These are phyloP conservation scores for Henckelia pumila DNA, from an alignment of 257 asterid species.

Conservation along the genomic window DNA sequence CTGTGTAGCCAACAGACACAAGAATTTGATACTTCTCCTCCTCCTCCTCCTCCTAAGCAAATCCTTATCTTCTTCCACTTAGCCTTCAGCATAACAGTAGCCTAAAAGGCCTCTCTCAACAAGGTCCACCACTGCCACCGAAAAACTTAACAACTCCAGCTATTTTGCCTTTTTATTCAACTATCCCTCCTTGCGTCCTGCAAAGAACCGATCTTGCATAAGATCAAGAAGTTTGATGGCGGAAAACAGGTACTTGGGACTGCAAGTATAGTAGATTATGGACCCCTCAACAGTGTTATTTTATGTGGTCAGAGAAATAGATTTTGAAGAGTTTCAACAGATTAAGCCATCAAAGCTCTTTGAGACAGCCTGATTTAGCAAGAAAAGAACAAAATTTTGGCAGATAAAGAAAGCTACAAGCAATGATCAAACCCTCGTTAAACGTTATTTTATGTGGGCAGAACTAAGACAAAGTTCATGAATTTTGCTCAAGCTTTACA, in stretches of 20 bases:
- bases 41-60: slow-evolving; percentile 27
- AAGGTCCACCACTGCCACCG: slow-evolving; percentile 32
- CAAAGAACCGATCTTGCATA: slow-evolving; percentile 24
- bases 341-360: slow-evolving; percentile 19
- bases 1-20: slow-evolving; percentile 84
- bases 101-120: slow-evolving; percentile 32
- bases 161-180: slow-evolving; percentile 35
- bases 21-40: slow-evolving; percentile 41
- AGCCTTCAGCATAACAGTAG: slow-evolving; percentile 72
- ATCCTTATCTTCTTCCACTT: slow-evolving; percentile 38
- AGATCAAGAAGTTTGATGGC: slow-evolving; percentile 29
- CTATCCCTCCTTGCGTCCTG: slow-evolving; percentile 36
- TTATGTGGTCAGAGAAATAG: slow-evolving; percentile 47
- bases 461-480: slow-evolving; percentile 35
- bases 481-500: slow-evolving; percentile 32
- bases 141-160: slow-evolving; percentile 37
- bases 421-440: slow-evolving; percentile 33
- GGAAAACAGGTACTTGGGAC: slow-evolving; percentile 18
- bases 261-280: slow-evolving; percentile 26
- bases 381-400: slow-evolving; percentile 35
- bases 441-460: slow-evolving; percentile 86
- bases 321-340: slow-evolving; percentile 27
- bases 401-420: slow-evolving; percentile 33
- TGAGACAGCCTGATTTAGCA: slow-evolving; percentile 29
- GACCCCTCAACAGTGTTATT: slow-evolving; percentile 56